phyloP scores from a whole-genome alignment of 225 moss, liverwort and hornwort genomes.

The Antitrichia curtipendula region DNA sequence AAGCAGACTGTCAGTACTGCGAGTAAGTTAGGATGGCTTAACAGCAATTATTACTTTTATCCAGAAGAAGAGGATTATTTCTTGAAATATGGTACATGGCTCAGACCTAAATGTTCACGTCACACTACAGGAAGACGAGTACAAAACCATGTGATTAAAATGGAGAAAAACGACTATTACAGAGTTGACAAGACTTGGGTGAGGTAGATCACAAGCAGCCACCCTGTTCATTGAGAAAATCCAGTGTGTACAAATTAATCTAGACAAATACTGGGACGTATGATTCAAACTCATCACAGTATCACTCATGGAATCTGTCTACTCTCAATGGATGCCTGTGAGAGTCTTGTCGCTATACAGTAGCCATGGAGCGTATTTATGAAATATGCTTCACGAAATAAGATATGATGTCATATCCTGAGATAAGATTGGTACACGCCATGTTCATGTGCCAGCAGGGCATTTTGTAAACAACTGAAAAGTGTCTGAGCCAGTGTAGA shows the following conservation, averaged over 20 bases:
- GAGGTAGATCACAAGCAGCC: neutral
- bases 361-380: neutral
- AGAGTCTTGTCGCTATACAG: neutral
- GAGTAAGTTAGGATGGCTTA: neutral
- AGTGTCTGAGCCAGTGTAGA: neutral
- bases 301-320: neutral
- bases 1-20: neutral
- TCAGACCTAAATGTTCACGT: neutral
- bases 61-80: too few relatives aligned
- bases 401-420: neutral
- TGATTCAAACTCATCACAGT: neutral
- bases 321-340: neutral
- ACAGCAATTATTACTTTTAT: neutral
- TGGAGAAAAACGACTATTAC: neutral
- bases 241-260: neutral
- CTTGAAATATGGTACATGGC: neutral
- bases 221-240: neutral
- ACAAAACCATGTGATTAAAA: neutral
- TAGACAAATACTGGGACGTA: neutral
- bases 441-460: neutral
- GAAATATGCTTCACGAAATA: neutral
- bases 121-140: neutral
- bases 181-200: neutral
- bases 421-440: neutral
- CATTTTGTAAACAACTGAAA: neutral